These are phyloP conservation scores for Talaromyces thailandensis DNA, from an alignment of 495 filamentous ascomycete species.

Conservation along the genomic window DNA sequence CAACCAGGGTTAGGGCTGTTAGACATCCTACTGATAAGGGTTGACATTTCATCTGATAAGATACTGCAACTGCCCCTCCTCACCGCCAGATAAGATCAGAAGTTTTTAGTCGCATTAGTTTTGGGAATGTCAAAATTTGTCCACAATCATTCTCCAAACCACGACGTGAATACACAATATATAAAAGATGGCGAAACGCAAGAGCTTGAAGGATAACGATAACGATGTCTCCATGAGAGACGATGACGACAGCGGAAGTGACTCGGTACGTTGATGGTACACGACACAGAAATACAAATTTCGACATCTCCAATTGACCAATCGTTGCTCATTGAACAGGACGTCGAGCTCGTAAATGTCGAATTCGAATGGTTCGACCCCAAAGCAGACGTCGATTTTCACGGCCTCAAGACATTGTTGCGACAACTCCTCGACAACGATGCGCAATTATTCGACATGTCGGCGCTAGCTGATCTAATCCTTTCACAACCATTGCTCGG, in stretches of 20 bases:
- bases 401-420: slow-evolving; percentile 83
- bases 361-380: slow-evolving; percentile 99
- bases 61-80: neutral
- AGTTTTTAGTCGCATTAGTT: neutral
- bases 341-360: slow-evolving; percentile 84
- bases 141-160: neutral
- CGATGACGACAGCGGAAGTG: slow-evolving; percentile 27
- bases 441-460: slow-evolving; percentile 74
- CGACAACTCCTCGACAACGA: slow-evolving; percentile 93
- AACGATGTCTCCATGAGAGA: slow-evolving; percentile 30
- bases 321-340: slow-evolving; percentile 35
- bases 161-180: neutral
- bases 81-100: slow-evolving; percentile 3
- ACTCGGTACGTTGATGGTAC: slow-evolving; percentile 25
- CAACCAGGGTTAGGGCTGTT: neutral
- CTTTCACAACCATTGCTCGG: slow-evolving; percentile 82
- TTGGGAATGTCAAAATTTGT: neutral
- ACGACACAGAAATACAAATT: neutral
- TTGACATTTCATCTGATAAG: neutral
- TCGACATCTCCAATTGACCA: neutral
- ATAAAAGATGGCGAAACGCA: slow-evolving; percentile 42
- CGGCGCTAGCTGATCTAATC: slow-evolving; percentile 76
- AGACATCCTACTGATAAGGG: neutral
- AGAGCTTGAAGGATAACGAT: slow-evolving; percentile 37
- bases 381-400: slow-evolving; percentile 81